Evolutionary conservation across 306 rosid species (phyloP), one percentile per base, ranked within the genome.

Genomic region (Lagenaria siceraria): DNA sequence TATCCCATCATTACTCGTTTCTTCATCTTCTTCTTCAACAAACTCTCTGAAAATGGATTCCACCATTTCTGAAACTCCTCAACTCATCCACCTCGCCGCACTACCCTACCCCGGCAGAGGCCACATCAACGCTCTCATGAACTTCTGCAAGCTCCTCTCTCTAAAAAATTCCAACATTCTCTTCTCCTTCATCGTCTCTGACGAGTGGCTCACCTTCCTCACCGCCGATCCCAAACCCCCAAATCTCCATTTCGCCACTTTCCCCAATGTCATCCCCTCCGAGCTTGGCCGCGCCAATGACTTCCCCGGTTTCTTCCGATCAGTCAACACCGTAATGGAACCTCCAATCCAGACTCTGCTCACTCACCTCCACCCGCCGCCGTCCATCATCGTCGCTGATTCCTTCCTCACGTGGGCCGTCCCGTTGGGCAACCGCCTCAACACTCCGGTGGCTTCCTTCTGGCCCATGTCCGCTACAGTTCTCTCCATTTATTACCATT

Each of bases 111-210:
- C 91, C 10, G 83, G 80, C 15, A 46, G 85, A 48, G 87, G 87
- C 13, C 91, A 83, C 77, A 25, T 87, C 75, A 87, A 85, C 79
- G 88, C 91, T 19, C 83, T 90, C 89, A 85, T 90, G 87, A 87
- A 66, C 77, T 77, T 91, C 43, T 91, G 89, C 85, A 86, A 84
- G 51, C 68, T 70, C 6, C 77, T 86, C 0, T 42, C 27, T 52
- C 79, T 71, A 7, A 84, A 60, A 55, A 59, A 36, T 7, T 71
- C 74, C 5, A 43, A 78, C 3, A 40, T 81, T 51, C 78, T 79
- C 59, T 64, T 88, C 78, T 84, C 86, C 78, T 84, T 86, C 61
- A 80, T 88, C 29, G 79, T 88, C 70, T 86, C 92, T 11, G 82
- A 88, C 65, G 90, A 88, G 70, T 86, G 90, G 89, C 77, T 61